Conservation (phyloP, 805 yeast genomes). For the Priceomyces melissophilus region DNA sequence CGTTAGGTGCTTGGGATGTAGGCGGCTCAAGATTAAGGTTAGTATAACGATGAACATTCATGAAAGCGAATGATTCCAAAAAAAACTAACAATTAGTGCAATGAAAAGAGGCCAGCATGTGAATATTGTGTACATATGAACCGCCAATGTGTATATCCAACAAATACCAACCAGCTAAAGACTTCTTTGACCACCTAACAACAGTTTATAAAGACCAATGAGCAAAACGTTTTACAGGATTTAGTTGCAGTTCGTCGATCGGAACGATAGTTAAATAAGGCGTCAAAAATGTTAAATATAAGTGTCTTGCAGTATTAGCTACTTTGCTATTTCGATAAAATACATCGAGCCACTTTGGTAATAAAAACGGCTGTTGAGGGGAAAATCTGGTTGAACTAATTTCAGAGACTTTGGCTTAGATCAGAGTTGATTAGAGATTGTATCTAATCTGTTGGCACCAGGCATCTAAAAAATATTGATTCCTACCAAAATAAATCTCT, state of each 20-base stretch:
- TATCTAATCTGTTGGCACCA: constrained; percentile 15
- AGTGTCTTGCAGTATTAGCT: constrained; percentile 18
- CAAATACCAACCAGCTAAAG: neutral
- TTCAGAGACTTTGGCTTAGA: constrained; percentile 16
- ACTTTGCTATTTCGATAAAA: constrained; percentile 16
- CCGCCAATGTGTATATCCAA: constrained; percentile 18
- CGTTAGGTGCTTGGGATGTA: constrained; percentile 10
- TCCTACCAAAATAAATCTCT: too few species aligned
- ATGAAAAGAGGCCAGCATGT: constrained; percentile 22
- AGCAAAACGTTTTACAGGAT: too few species aligned
- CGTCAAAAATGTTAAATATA: constrained; percentile 12
- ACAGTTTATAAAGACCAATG: too few species aligned
- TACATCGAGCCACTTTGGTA: constrained; percentile 7
- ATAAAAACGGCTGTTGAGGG: neutral
- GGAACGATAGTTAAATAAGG: constrained; percentile 7
- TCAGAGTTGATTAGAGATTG: constrained; percentile 15
- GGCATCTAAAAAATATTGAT: constrained; percentile 9
- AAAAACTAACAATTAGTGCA: constrained; percentile 13
- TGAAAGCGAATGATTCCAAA: too few species aligned
- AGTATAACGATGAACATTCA: constrained; percentile 3
- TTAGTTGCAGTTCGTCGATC: too few species aligned
- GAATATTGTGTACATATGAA: constrained; percentile 24
- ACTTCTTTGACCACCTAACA: too few species aligned
- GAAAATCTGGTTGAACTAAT: constrained; percentile 12
- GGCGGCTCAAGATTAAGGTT: constrained; percentile 12